These are phyloP conservation scores for Lycium barbarum DNA, from an alignment of 257 asterid genomes.

Conservation along the genomic window DNA sequence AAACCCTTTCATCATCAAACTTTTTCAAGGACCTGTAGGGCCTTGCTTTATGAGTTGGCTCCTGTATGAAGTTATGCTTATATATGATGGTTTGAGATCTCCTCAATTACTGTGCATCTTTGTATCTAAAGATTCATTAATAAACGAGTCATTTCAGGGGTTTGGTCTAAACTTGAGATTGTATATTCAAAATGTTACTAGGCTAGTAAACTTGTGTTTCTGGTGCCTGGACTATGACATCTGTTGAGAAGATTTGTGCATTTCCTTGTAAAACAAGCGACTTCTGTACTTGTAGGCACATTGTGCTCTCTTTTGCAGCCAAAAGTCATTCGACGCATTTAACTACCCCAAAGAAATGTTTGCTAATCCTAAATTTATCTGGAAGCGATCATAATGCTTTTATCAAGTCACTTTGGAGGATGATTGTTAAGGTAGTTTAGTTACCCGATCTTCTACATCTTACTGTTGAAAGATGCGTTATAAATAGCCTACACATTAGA, in stretches of 20 bases:
- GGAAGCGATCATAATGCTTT: background rate
- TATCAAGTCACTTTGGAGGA: conserved; percentile 4
- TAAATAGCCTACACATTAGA: background rate
- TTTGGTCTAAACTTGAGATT: background rate
- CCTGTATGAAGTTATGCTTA: background rate
- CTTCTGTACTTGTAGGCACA: background rate
- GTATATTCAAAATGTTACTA: background rate
- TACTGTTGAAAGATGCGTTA: background rate
- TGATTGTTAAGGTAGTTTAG: conserved; percentile 12
- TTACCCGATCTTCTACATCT: background rate
- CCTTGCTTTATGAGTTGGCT: conserved; percentile 12
- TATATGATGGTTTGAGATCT: background rate
- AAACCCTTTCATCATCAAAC: background rate
- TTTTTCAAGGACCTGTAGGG: background rate
- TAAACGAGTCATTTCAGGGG: background rate
- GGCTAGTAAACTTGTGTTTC: background rate
- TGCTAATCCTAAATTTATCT: background rate
- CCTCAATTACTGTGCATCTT: background rate
- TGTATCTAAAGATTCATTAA: background rate
- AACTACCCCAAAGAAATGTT: background rate
- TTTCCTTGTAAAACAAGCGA: background rate
- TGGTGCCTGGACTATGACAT: background rate
- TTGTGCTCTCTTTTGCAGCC: background rate
- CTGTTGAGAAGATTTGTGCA: background rate
- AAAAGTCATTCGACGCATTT: background rate